phyloP scores from a whole-genome alignment of 805 yeast species.

The Saccharomyces mikatae region DNA sequence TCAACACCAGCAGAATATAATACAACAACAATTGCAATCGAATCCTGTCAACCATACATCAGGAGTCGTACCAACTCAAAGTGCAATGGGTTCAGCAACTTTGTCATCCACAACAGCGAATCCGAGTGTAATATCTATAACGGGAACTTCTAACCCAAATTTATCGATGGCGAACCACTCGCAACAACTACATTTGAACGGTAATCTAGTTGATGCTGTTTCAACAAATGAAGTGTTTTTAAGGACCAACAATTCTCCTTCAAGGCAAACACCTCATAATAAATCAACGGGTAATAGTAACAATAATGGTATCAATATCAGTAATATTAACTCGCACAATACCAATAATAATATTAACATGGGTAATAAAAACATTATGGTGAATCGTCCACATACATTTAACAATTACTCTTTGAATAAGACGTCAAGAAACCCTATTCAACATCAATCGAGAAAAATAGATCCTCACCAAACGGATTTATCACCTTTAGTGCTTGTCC shows the following conservation, averaged over 20 bases:
- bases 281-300: constrained; percentile 12
- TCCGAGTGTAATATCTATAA: constrained; percentile 8
- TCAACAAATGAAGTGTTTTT: constrained; percentile 89
- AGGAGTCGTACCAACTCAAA: background rate
- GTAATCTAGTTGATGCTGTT: constrained; percentile 74
- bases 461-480: background rate
- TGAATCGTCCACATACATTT: constrained; percentile 1
- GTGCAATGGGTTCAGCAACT: constrained; percentile 3
- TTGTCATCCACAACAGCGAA: constrained; percentile 8
- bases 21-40: constrained; percentile 12
- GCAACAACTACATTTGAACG: constrained; percentile 27
- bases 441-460: background rate
- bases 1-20: constrained; percentile 9
- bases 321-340: constrained; percentile 14
- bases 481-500: background rate
- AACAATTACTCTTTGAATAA: background rate
- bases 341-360: constrained; percentile 8
- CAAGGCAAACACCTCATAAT: background rate
- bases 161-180: background rate
- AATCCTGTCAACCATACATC: background rate
- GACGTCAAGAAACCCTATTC: background rate
- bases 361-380: background rate
- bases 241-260: constrained; percentile 22
- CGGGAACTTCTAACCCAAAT: constrained; percentile 7
- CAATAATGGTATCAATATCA: constrained; percentile 16